These are phyloP conservation scores for Pseudocercospora eumusae DNA, from an alignment of 2,329 filamentous ascomycete species.

Conservation along the genomic window DNA sequence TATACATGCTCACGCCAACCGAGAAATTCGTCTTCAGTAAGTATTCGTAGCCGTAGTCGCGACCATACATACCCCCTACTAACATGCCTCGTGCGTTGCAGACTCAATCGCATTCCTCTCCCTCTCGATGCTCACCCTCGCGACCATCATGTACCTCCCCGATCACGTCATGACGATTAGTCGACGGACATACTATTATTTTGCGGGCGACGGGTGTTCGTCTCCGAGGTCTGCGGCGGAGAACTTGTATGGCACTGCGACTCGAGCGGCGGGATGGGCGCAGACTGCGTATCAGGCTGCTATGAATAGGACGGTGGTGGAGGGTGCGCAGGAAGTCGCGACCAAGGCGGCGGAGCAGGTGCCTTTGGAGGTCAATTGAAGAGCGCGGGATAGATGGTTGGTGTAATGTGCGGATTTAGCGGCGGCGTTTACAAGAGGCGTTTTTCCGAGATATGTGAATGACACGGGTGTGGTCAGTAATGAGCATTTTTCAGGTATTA, in stretches of 20 bases:
- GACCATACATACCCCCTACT: constrained; percentile 5
- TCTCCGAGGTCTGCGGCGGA: constrained; percentile 25
- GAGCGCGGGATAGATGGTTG: not conserved
- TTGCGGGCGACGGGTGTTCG: constrained; percentile 66
- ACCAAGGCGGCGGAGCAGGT: constrained; percentile 22
- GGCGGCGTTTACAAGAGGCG: constrained; percentile 6
- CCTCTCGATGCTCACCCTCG: constrained; percentile 80
- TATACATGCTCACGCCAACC: constrained; percentile 95
- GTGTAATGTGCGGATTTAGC: not conserved
- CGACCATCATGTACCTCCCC: constrained; percentile 87
- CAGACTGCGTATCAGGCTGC: constrained; percentile 30
- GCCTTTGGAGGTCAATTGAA: constrained; percentile 10
- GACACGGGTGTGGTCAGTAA: constrained; percentile 9
- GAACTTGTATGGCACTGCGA: constrained; percentile 27
- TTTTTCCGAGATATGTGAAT: not conserved
- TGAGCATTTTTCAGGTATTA: not conserved
- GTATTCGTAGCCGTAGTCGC: constrained; percentile 45
- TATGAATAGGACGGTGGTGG: constrained; percentile 23
- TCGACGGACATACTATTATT: constrained; percentile 91
- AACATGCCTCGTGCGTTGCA: constrained; percentile 43
- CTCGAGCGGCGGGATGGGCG: constrained; percentile 27
- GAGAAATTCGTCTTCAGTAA: constrained; percentile 98
- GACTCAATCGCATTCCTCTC: constrained; percentile 92
- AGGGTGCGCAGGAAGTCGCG: constrained; percentile 27
- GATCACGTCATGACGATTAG: constrained; percentile 83